phyloP scores from a whole-genome alignment of 352 stramenopile species.

The Globisporangium barbulae region DNA sequence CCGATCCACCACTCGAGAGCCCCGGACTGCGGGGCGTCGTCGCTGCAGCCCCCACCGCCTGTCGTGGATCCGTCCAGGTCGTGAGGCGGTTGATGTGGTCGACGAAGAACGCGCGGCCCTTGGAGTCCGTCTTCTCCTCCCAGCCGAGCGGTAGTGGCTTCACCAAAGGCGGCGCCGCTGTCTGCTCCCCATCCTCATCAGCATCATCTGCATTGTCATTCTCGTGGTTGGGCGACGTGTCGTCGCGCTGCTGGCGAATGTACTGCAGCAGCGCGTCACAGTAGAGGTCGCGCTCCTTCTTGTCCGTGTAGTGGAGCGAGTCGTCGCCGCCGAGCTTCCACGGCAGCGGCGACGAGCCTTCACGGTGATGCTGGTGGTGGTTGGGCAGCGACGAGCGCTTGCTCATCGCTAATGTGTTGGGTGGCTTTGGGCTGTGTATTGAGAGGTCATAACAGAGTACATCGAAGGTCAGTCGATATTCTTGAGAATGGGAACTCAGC shows the following conservation, averaged over 20 bases:
- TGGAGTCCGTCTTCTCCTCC: conserved; percentile 66
- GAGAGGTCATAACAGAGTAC: not conserved
- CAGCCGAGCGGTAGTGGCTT: conserved; percentile 55
- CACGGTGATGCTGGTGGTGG: not conserved
- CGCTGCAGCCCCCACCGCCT: not conserved
- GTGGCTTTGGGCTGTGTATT: conserved; percentile 44
- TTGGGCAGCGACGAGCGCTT: conserved; percentile 25
- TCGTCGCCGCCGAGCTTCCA: conserved; percentile 32
- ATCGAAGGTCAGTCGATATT: conserved; percentile 4
- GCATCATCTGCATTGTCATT: conserved; percentile 9
- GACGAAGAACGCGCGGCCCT: conserved; percentile 69
- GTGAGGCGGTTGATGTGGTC: conserved; percentile 74
- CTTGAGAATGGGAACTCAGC: not conserved
- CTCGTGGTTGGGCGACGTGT: conserved; percentile 17
- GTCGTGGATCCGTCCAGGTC: conserved; percentile 62
- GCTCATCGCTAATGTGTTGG: conserved; percentile 46
- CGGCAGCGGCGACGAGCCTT: conserved; percentile 14
- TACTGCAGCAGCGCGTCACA: conserved; percentile 67
- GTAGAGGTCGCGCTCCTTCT: conserved; percentile 56
- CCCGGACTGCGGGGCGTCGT: not conserved
- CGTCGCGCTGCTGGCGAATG: conserved; percentile 67
- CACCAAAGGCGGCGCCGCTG: not conserved
- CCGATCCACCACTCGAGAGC: conserved; percentile 1
- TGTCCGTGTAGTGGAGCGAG: conserved; percentile 41
- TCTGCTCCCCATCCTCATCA: conserved; percentile 1